Evolutionary conservation across 2,329 filamentous ascomycete species (phyloP), one percentile per base, ranked within the genome.

Genomic region (Lachnellula hyalina): DNA sequence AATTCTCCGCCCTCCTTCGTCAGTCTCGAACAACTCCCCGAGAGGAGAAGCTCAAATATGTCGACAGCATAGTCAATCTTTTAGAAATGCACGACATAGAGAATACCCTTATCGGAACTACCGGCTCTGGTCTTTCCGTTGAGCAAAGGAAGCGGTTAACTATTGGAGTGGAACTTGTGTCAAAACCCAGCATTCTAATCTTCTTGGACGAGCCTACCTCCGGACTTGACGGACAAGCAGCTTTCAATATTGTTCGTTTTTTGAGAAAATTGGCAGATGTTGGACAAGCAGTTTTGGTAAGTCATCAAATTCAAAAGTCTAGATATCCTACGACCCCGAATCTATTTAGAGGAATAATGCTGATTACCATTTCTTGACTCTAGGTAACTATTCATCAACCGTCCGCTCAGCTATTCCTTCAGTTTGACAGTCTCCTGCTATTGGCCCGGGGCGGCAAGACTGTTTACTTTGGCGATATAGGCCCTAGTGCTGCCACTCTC

Each of bases 1-100:
- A 84, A 64, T 96, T 96, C 72, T 91, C 86, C 64, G 92, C 92
- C n/a, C 72, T 93, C 5, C 85, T 96, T 42, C 87, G 93, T 55
- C 92, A 96, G 68, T 89, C 92, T 0, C 83, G 83, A 52, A 78
- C 86, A 50, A 80, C 88, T 15, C 77, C 89, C 2, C 80, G 78
- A 12, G 75, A 82, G 44, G 90, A 96, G 68, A 96, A 96, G 75
- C 74, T 93, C 4, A 86, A 83, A 78, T 66, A 96, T 61, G 91
- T 96, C n/a, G 85, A 94, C 49, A 88, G 95, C 66, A 89, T 96
- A 21, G 53, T 68, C 21, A 58, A 67, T 35, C 81, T 87, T 74
- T 74, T 87, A 23, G 79, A 83, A 66, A 86, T 87, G 83, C 72
- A 79, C 28, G 83, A 86, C 51, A 87, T 85, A 54, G 82, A 83